Base-by-base conservation (phyloP, 2,329 filamentous ascomycete genomes). In the Sordariomycetes sp. region DNA sequence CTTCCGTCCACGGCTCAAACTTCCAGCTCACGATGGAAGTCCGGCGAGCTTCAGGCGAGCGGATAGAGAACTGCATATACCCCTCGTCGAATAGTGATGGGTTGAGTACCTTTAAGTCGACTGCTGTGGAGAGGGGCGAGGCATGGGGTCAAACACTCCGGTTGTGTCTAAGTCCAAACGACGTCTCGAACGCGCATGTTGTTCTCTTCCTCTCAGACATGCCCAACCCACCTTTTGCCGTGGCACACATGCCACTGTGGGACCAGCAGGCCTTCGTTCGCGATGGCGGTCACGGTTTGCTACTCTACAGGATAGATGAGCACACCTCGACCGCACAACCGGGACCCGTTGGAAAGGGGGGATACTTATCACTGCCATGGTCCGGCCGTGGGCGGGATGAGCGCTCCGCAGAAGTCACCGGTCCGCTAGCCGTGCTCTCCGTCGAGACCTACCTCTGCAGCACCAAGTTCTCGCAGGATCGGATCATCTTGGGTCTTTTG, bases 191-290 rank as follows among this genome's bases (percentile, higher is more conserved):
- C 16, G 80, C 84, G 9, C 92, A 98, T 61, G 65, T 96, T 18
- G 84, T 94, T 21, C 83, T 98, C 73, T 88, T 86, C 45, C 64
- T 98, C 35, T 81, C 87, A 8, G 87, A 96, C 58, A 75, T 84
- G 33, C 87, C 90, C 0, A 81, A 82, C 35, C 81, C 86, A 30
- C 87, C 92, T 1, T 95, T 96, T 54, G 90, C 92, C 3, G 70
- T 96, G 28, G 85, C 85, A 11, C 88, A 93, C 70, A 80, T 98
- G 65, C 92, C 92, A 0, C 67, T 98, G 3, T 98, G 93, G 92
- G 84, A 90, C 33, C 76, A 86, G 17, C 79, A 87, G 38, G 90
- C 92, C 0, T 98, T 98, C 50, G 76, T 93, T 33, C 74, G 80
- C 31, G 90, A 98, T 51, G 90, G 90, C 0, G 62, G 76, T 15